Conservation (phyloP, 805 yeast species). For the Saturnispora hagleri region DNA sequence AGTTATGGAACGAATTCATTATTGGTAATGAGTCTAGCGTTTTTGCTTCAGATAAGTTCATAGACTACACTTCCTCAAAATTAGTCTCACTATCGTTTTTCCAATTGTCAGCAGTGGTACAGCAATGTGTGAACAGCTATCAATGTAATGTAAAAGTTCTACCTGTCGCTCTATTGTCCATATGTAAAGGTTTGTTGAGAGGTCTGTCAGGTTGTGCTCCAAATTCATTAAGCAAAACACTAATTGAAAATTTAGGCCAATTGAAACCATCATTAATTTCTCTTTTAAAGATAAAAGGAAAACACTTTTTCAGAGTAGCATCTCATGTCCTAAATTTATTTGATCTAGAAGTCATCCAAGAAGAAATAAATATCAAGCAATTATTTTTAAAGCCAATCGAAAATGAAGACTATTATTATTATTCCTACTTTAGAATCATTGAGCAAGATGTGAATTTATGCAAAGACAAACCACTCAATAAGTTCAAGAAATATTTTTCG, state of each 20-base stretch:
- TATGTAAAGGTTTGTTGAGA: constrained; percentile 34
- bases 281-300: constrained; percentile 16
- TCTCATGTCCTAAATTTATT: constrained; percentile 41
- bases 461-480: constrained; percentile 8
- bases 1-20: constrained; percentile 32
- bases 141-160: constrained; percentile 7
- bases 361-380: not conserved
- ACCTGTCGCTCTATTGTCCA: constrained; percentile 21
- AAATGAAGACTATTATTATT: constrained; percentile 14
- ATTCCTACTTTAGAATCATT: constrained; percentile 35
- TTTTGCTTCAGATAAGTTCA: constrained; percentile 23
- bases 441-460: constrained; percentile 25
- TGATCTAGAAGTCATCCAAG: constrained; percentile 25
- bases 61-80: constrained; percentile 31
- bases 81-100: constrained; percentile 37
- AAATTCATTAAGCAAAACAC: constrained; percentile 21
- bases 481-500: constrained; percentile 23
- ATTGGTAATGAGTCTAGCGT: constrained; percentile 2
- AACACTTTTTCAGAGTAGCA: constrained; percentile 34
- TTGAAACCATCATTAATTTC: constrained; percentile 16
- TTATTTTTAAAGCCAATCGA: not conserved
- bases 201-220: constrained; percentile 22
- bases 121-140: constrained; percentile 13
- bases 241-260: constrained; percentile 13
- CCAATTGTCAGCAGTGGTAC: constrained; percentile 31